phyloP scores from a whole-genome alignment of 306 rosid species.

The Inga oerstediana region DNA sequence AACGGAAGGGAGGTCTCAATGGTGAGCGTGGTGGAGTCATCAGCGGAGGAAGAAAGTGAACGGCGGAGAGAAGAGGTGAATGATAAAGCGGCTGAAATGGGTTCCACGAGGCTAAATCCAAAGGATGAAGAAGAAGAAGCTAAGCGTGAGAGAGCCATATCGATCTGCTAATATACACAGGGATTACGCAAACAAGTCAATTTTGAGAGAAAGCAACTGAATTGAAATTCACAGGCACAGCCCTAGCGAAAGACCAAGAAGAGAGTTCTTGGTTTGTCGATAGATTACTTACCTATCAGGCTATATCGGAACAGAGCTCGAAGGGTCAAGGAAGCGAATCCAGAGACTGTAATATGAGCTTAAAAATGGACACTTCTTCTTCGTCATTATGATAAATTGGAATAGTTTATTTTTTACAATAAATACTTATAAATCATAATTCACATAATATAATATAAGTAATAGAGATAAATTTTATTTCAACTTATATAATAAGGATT shows the following conservation, averaged over 20 bases:
- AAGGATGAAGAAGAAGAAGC: conserved; percentile 45
- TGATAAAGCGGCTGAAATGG: conserved; percentile 45
- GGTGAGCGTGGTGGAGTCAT: conserved; percentile 46
- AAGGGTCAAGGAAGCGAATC: background rate
- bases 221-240: background rate
- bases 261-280: background rate
- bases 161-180: conserved; percentile 21
- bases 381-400: background rate
- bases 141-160: conserved; percentile 58
- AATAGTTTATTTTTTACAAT: too few relatives aligned
- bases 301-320: background rate
- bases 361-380: background rate
- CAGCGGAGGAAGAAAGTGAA: conserved; percentile 48
- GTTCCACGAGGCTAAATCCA: conserved; percentile 46
- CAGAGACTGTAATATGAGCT: background rate
- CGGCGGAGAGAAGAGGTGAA: conserved; percentile 50
- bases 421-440: too few relatives aligned
- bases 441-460: too few relatives aligned
- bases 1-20: conserved; percentile 75
- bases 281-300: background rate
- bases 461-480: too few relatives aligned
- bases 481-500: too few relatives aligned
- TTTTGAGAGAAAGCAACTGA: background rate
- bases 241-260: background rate
- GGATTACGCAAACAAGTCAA: background rate